phyloP scores from a whole-genome alignment of 2,329 filamentous ascomycete genomes.

The Sporothrix sp. region DNA sequence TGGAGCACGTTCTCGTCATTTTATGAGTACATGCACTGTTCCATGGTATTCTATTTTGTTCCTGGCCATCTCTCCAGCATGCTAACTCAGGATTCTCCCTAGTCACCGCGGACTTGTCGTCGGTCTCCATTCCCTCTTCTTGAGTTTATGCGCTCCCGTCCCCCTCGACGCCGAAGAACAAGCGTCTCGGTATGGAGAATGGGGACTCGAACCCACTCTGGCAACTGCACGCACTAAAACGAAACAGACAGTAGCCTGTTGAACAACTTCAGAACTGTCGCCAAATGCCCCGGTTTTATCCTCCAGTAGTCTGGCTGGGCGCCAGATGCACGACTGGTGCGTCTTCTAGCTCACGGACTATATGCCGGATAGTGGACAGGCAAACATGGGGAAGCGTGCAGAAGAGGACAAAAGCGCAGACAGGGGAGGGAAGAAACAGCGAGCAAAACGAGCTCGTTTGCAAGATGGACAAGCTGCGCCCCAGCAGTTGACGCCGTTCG shows the following conservation, averaged over 20 bases:
- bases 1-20: no score
- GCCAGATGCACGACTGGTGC: slow-evolving; percentile 2
- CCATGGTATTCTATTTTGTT: no score
- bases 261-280: neutral
- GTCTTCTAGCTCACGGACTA: slow-evolving; percentile 5
- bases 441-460: neutral
- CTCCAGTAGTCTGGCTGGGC: neutral
- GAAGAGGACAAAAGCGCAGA: neutral
- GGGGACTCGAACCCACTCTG: neutral
- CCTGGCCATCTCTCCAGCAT: no score
- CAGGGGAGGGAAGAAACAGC: no score
- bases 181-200: no score
- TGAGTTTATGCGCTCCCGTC: no score
- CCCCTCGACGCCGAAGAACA: no score
- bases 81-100: no score
- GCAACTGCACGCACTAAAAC: neutral
- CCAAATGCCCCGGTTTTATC: neutral
- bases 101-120: no score
- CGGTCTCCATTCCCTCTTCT: neutral
- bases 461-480: no score
- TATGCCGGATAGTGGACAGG: neutral
- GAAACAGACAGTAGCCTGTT: neutral
- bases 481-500: no score
- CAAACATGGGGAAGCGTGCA: neutral
- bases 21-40: no score